These are phyloP conservation scores for Triangularia setosa DNA, from an alignment of 2,329 filamentous ascomycete genomes.

Conservation along the genomic window DNA sequence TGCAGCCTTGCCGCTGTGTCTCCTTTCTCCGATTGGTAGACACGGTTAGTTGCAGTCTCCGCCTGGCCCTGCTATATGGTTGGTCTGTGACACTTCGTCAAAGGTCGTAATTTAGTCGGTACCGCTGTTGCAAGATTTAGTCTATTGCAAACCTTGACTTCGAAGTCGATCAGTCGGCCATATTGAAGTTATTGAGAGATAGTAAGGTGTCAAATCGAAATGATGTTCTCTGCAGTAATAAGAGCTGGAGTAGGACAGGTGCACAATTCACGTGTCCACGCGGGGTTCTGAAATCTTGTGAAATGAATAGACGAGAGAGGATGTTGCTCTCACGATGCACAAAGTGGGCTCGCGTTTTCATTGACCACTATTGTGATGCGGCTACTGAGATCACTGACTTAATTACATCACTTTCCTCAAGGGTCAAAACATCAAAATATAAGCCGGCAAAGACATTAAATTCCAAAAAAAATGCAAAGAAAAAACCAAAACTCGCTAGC, in stretches of 20 bases:
- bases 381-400: background rate
- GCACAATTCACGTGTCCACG: background rate
- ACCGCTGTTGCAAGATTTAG: no score
- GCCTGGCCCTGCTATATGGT: no score
- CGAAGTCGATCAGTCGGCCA: no score
- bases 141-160: no score
- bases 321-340: background rate
- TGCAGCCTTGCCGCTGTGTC: no score
- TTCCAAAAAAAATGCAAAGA: background rate
- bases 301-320: background rate
- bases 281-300: background rate
- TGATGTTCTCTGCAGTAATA: no score
- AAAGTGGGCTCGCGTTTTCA: background rate
- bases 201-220: background rate
- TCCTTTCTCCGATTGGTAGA: no score
- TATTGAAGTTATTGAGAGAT: background rate
- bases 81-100: no score
- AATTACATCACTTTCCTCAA: background rate
- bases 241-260: no score
- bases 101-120: no score
- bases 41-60: no score
- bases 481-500: background rate
- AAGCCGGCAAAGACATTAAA: background rate
- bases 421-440: background rate
- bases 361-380: background rate